A percentile compares a stretch with the other conserved stretches of the same genome.
Conservation (phyloP, 805 yeast species). For the Spathaspora arborariae region DNA sequence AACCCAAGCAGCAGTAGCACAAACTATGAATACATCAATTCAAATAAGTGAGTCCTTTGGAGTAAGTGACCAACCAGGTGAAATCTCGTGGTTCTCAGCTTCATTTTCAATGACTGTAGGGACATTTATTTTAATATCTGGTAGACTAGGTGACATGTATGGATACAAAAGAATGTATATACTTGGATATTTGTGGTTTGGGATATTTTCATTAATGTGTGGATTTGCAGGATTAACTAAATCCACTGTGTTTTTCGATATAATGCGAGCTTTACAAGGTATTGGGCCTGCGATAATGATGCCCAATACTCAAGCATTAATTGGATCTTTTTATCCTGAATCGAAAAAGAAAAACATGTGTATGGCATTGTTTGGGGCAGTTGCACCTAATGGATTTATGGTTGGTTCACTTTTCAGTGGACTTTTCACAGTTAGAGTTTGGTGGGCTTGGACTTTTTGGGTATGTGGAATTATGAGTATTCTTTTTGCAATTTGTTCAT, state of each 20-base stretch:
- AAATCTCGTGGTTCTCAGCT: conserved; percentile 33
- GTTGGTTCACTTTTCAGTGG: conserved; percentile 26
- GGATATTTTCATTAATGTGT: conserved; percentile 18
- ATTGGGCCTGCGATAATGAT: conserved; percentile 32
- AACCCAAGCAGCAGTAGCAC: conserved; percentile 28
- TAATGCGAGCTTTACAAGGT: conserved; percentile 31
- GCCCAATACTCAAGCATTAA: conserved; percentile 32
- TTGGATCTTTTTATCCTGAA: conserved; percentile 28
- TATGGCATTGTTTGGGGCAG: conserved; percentile 31
- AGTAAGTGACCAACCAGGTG: conserved; percentile 23
- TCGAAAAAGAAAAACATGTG: conserved; percentile 16
- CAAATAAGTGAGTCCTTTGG: conserved; percentile 20
- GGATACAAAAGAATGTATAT: conserved; percentile 29
- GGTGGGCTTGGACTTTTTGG: conserved; percentile 39
- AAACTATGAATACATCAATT: conserved; percentile 20
- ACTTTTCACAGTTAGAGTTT: conserved; percentile 20
- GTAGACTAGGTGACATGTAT: conserved; percentile 32
- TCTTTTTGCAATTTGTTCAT: conserved; percentile 14
- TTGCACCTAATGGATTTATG: conserved; percentile 31
- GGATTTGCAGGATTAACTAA: conserved; percentile 26
- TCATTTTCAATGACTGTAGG: conserved; percentile 33
- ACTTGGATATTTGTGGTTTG: conserved; percentile 21
- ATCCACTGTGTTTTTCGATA: conserved; percentile 23
- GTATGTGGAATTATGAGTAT: conserved; percentile 19
- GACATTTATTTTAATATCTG: conserved; percentile 31